Evolutionary conservation across 2,329 filamentous ascomycete species (phyloP), one percentile per base, ranked within the genome.

Genomic region (Hypoxylon sp.): DNA sequence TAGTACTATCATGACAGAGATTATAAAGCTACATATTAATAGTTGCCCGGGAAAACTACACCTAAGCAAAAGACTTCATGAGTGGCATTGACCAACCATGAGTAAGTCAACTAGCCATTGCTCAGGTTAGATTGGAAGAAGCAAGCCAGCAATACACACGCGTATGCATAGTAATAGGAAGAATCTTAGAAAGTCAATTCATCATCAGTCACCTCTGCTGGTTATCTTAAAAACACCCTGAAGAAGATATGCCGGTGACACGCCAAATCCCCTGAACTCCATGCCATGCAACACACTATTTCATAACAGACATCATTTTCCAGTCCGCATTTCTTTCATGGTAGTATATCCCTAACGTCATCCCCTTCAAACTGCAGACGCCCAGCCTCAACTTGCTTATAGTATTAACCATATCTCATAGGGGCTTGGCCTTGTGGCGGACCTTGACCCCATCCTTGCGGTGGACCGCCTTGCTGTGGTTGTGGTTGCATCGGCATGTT

Each of bases 401-500:
- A 6, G 13, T 46, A 15, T 2, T 37, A 68, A 15, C 56, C 65
- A 41, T 74, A 74, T 48, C 70, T 69, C 72, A 74, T 74, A n/a
- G 71, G 69, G 13, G 59, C 64, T 49, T 74, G 71, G 6, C 62
- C 63, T 30, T 53, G 54, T 24, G 64, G 62, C 34, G 61, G 70
- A 6, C 59, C 60, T 28, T 67, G 57, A 20, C 58, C 57, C 50
- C 54, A 57, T 4, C 56, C 59, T 8, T 41, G 56, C 26, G 65
- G 55, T 54, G 62, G 54, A 2, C 67, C 69, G 55, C 19, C 79
- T 19, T 76, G 79, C 19, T 67, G 76, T 69, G 77, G 76, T 5
- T 69, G 70, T n/a, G 67, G 70, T 11, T 76, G 74, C 72, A 80
- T 73, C 1, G 77, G 78, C 26, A 80, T 70, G 32, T 71, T 72